phyloP scores from a whole-genome alignment of 23 red algal genomes.

The Pyropia haitanensis region DNA sequence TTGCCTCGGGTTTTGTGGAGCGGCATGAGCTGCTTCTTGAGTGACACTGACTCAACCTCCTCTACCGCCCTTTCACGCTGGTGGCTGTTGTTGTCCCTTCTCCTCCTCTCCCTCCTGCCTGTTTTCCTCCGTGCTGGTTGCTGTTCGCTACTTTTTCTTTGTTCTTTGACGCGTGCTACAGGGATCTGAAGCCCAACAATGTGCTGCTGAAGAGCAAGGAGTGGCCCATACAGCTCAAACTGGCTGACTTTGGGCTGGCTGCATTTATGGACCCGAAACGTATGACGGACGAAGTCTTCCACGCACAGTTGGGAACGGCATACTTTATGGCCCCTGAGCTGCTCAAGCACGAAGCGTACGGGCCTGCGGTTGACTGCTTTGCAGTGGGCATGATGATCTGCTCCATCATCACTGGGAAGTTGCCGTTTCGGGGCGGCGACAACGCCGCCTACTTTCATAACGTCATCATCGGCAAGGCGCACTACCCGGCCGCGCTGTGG shows the following conservation, averaged over 20 bases:
- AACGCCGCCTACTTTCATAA: conserved; percentile 67
- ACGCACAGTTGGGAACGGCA: conserved; percentile 56
- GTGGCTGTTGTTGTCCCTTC: too few relatives aligned
- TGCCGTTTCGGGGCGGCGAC: conserved; percentile 92
- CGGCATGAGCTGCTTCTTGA: too few relatives aligned
- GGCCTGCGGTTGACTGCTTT: conserved; percentile 78
- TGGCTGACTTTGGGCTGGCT: conserved; percentile 84
- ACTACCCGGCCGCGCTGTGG: conserved; percentile 73
- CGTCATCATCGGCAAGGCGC: conserved; percentile 50
- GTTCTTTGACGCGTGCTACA: not conserved
- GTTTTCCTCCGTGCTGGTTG: too few relatives aligned
- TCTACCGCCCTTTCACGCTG: too few relatives aligned
- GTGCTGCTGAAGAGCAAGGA: conserved; percentile 49
- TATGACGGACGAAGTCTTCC: conserved; percentile 40
- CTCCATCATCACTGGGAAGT: conserved; percentile 92
- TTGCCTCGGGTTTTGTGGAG: too few relatives aligned
- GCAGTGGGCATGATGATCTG: conserved; percentile 81
- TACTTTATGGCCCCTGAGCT: conserved; percentile 85
- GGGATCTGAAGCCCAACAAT: conserved; percentile 85
- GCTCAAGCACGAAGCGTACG: conserved; percentile 50
- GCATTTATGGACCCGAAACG: conserved; percentile 40
- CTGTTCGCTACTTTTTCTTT: too few relatives aligned
- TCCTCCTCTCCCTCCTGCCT: too few relatives aligned
- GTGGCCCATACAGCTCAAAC: conserved; percentile 75
- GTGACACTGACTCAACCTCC: too few relatives aligned